Evolutionary conservation across 305 asterid genomes (phyloP), one percentile per base, ranked within the genome.

Genomic region (Stenogyne calaminthoides): DNA sequence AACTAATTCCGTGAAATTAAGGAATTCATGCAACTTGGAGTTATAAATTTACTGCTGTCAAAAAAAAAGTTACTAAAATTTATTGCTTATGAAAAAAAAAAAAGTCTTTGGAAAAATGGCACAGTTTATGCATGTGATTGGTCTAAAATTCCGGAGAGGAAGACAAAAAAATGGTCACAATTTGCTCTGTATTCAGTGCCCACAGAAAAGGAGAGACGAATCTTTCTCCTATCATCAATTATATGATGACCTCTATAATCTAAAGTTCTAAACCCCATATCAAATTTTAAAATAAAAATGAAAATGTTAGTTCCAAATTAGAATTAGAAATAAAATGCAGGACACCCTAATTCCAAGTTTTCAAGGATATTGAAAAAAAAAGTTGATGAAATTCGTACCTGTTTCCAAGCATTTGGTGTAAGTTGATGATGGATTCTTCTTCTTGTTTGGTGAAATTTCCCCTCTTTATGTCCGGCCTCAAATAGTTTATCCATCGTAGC

Each of bases 391-490:
- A 2, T 22, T 63, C 82, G 18, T 9, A 93, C 98, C 97, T 93
- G 80, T 93, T 93, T 1, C 98, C 98, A 64, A 91, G 95, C 79
- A 72, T 69, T 72, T 84, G 73, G 71, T 93, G 98, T 27, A 89
- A 80, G 19, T 84, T 72, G 75, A 91, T 85, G 80, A 93, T 89
- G 57, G 87, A 60, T 27, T 93, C 90, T 73, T 93, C 98, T 81
- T 93, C 98, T 77, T 93, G 88, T 71, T 65, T 75, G 69, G 64
- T 84, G 90, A 89, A 91, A 78, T 91, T 89, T 55, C 98, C 98
- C 44, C 98, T 89, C 81, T 88, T 93, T 6, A 93, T 91, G 57
- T 91, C 98, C 0, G 98, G 96, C 78, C 86, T 83, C 75, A 93
- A 59, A 73, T 93, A 93, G 49, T 93, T 91, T 5, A 82, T 88